A percentile compares a stretch with the other conserved stretches of the same genome.
These are phyloP conservation scores for Penicillium occitanis DNA, from an alignment of 2,329 filamentous ascomycete species.

Conservation along the genomic window DNA sequence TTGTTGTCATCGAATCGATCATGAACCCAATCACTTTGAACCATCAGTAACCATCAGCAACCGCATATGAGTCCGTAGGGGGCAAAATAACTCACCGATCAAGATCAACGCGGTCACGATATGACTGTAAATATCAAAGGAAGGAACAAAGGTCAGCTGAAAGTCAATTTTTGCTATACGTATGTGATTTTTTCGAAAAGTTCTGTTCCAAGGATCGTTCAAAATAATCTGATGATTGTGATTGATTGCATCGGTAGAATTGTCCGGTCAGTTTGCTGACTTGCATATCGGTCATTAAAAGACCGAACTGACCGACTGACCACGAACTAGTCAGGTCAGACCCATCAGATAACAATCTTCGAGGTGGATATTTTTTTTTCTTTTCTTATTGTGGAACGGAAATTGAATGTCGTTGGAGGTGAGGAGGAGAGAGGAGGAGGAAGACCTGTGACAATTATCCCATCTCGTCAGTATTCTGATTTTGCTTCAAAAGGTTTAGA, in stretches of 20 bases:
- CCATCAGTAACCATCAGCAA: neutral
- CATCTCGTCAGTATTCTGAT: neutral
- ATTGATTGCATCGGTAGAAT: constrained; percentile 9
- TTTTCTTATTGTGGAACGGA: constrained; percentile 8
- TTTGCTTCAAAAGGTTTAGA: neutral
- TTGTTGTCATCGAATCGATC: constrained; percentile 81
- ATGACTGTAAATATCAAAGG: constrained; percentile 44
- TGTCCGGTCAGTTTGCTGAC: constrained; percentile 4
- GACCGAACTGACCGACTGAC: constrained; percentile 6
- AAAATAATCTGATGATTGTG: neutral
- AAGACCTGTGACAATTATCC: constrained; percentile 39
- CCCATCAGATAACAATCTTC: constrained; percentile 8
- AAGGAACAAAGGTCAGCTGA: constrained; percentile 46
- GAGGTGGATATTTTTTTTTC: neutral
- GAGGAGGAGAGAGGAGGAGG: constrained; percentile 45
- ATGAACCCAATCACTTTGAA: constrained; percentile 82
- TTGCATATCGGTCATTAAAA: constrained; percentile 14
- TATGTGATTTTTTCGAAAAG: neutral
- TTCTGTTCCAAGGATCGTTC: constrained; percentile 8
- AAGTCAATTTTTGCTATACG: constrained; percentile 29
- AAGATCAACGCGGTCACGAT: constrained; percentile 47
- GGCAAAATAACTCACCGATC: constrained; percentile 41
- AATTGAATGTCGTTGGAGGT: constrained; percentile 5
- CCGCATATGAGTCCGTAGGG: constrained; percentile 23
- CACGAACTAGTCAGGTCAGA: constrained; percentile 8